Conservation (phyloP, 805 yeast species). For the Candida sanyiensis region DNA sequence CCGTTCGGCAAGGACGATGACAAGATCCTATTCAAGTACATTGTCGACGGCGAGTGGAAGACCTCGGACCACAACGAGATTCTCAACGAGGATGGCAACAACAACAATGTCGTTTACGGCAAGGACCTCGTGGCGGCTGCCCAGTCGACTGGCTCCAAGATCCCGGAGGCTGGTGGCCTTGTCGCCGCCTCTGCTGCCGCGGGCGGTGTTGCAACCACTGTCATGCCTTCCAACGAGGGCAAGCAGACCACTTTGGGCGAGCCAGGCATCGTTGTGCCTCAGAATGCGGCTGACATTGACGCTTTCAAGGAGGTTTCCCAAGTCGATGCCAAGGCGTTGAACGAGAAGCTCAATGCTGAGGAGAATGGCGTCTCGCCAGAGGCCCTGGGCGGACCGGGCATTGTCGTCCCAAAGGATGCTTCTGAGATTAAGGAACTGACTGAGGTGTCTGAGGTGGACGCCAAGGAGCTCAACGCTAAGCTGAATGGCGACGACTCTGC, state of each 20-base stretch:
- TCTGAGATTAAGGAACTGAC: slow-evolving; percentile 61
- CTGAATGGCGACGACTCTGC: slow-evolving; percentile 20
- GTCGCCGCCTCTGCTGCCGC: slow-evolving; percentile 19
- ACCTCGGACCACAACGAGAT: slow-evolving; percentile 34
- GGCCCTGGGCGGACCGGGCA: slow-evolving; percentile 61
- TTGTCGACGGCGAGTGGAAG: slow-evolving; percentile 68
- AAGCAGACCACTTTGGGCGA: slow-evolving; percentile 47
- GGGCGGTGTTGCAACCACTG: slow-evolving; percentile 24
- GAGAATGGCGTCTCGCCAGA: slow-evolving; percentile 11
- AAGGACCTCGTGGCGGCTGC: slow-evolving; percentile 19
- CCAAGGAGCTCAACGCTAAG: slow-evolving; percentile 50
- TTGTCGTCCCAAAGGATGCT: slow-evolving; percentile 57
- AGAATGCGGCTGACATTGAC: slow-evolving; percentile 48
- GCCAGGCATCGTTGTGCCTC: slow-evolving; percentile 66
- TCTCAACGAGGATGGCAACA: slow-evolving; percentile 35
- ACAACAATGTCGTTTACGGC: slow-evolving; percentile 32
- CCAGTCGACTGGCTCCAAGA: slow-evolving; percentile 18
- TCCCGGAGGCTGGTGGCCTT: slow-evolving; percentile 47
- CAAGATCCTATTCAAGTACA: slow-evolving; percentile 45
- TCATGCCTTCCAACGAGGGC: slow-evolving; percentile 38
- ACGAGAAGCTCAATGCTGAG: slow-evolving; percentile 23
- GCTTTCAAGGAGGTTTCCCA: slow-evolving; percentile 48
- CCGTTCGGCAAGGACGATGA: slow-evolving; percentile 42
- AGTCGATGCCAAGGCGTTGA: slow-evolving; percentile 47
- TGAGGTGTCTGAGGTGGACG: slow-evolving; percentile 50